Evolutionary conservation across 441 rosid species (phyloP), one percentile per base, ranked within the genome.

Genomic region (Erysimum cheiri): DNA sequence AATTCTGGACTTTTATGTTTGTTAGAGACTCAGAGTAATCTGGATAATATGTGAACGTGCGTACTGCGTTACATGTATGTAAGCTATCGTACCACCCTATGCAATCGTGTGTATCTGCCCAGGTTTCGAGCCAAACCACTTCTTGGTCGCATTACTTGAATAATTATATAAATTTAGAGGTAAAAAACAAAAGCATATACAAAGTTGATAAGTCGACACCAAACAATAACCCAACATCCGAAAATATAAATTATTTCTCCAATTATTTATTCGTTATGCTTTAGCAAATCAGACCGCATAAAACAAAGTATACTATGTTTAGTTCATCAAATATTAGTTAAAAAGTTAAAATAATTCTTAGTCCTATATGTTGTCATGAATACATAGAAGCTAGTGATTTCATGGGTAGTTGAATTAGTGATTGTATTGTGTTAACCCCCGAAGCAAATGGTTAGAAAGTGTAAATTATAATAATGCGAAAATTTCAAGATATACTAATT

Each of bases 391-490:
- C 36, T 47, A 14, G n/a, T 15, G 28, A 15, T 37, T 8, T 36
- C 24, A 36, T 37, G 59, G 6, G 41, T 52, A 19, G 70, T 36
- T 65, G 26, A 52, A 41, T 32, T 66, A 46, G 14, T 39, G 29
- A 11, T 5, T 69, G 32, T 48, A 28, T 28, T 28, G 40, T 43
- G 46, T 59, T 73, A 13, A 49, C 14, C 37, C 37, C 12, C 4
- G 17, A 36, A 43, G 48, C 73, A 32, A 54, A 19, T 44, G 44
- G 48, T 49, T 37, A 60, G 47, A 69, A 41, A 62, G 64, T 59
- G 4, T 9, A 59, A 37, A 31, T 9, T 60, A 7, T 9, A 17
- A 37, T 52, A 24, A 31, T 41, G 56, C 46, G 17, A 29, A 28
- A 6, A 10, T 2, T 50, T 0, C 5, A 11, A 41, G 43, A 59